phyloP scores from a whole-genome alignment of 2,329 filamentous ascomycete genomes.

The Aureobasidium pullulans region DNA sequence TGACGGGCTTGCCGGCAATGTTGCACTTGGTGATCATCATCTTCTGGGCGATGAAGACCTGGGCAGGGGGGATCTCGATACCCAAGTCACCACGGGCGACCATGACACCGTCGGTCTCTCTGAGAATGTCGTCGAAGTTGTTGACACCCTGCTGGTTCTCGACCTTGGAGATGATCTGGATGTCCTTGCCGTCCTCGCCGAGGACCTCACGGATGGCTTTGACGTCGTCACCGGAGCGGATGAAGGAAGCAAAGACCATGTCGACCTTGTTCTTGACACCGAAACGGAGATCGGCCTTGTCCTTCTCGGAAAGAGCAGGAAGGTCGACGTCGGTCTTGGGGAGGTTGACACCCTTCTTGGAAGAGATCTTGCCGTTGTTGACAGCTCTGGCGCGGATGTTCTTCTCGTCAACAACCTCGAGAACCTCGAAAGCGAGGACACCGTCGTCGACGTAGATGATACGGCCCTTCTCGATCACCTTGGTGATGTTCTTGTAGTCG shows the following conservation, averaged over 20 bases:
- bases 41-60: slow-evolving; percentile 99
- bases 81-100: slow-evolving; percentile 96
- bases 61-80: slow-evolving; percentile 96
- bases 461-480: slow-evolving; percentile 85
- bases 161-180: slow-evolving; percentile 99
- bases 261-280: slow-evolving; percentile 98
- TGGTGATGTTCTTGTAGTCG: slow-evolving; percentile 99
- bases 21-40: slow-evolving; percentile 99
- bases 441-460: slow-evolving; percentile 98
- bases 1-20: slow-evolving; percentile 95
- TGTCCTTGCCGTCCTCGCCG: slow-evolving; percentile 85
- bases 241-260: slow-evolving; percentile 99
- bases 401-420: slow-evolving; percentile 80
- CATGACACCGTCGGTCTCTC: slow-evolving; percentile 98
- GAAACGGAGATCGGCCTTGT: slow-evolving; percentile 87
- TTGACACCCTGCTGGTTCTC: slow-evolving; percentile 99
- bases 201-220: slow-evolving; percentile 84
- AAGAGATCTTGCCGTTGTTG: slow-evolving; percentile 98
- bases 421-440: slow-evolving; percentile 91
- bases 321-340: slow-evolving; percentile 98
- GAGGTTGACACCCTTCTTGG: slow-evolving; percentile 98
- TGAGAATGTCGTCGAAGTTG: slow-evolving; percentile 97
- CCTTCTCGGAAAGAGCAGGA: slow-evolving; percentile 94
- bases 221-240: slow-evolving; percentile 90
- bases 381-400: slow-evolving; percentile 78